These are phyloP conservation scores for Xylaria palmicola DNA, from an alignment of 495 filamentous ascomycete genomes.

Conservation along the genomic window DNA sequence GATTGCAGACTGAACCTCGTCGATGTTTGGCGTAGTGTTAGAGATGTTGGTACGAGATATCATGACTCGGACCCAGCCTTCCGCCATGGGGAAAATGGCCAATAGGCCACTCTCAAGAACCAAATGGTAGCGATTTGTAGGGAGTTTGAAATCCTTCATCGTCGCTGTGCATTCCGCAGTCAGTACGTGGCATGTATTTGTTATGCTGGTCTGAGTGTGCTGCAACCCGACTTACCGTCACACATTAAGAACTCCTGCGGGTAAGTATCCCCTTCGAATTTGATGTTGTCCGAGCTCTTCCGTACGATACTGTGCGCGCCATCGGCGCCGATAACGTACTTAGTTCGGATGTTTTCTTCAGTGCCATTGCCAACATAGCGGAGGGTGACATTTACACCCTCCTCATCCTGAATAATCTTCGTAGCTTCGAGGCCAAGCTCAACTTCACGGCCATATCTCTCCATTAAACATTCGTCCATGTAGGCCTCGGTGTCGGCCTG, in stretches of 20 bases:
- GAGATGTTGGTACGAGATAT: background rate
- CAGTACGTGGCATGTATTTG: background rate
- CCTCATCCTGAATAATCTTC: constrained; percentile 33
- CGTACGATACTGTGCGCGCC: constrained; percentile 45
- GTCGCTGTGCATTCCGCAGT: background rate
- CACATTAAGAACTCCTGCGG: constrained; percentile 47
- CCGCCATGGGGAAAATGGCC: constrained; percentile 4
- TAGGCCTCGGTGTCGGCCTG: constrained; percentile 44
- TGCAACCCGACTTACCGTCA: constrained; percentile 24
- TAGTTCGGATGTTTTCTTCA: constrained; percentile 30
- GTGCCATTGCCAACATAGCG: constrained; percentile 16
- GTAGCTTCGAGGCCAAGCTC: constrained; percentile 36
- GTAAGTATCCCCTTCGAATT: constrained; percentile 43
- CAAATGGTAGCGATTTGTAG: constrained; percentile 13
- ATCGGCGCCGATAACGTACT: constrained; percentile 47
- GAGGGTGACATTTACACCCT: constrained; percentile 34
- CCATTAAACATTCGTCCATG: constrained; percentile 35
- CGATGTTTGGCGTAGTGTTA: background rate
- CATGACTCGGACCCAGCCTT: constrained; percentile 1
- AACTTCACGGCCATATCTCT: constrained; percentile 32
- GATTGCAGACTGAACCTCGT: background rate
- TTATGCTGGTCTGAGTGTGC: background rate
- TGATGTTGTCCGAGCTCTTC: constrained; percentile 32
- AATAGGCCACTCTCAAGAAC: constrained; percentile 17
- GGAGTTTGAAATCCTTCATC: constrained; percentile 24